phyloP scores from a whole-genome alignment of 1,284 basidiomycete species.

The Pseudozyma flocculosa region DNA sequence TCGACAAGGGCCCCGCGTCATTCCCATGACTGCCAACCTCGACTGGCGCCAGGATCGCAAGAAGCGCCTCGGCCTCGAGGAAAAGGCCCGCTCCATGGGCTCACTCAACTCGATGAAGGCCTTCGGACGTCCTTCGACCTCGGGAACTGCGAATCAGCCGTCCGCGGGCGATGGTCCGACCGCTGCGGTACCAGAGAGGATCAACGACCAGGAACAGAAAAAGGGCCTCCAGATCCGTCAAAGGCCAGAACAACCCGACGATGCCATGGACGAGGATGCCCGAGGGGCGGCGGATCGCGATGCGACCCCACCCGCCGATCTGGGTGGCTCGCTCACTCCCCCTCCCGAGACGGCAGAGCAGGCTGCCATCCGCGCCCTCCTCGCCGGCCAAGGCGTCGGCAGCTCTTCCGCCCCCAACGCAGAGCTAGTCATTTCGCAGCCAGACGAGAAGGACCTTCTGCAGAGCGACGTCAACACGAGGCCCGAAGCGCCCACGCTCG shows the following conservation, averaged over 20 bases:
- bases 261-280: neutral
- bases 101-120: constrained; percentile 27
- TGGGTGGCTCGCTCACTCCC: neutral
- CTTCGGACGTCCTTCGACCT: neutral
- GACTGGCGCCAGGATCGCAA: constrained; percentile 52
- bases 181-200: constrained; percentile 10
- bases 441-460: constrained; percentile 41
- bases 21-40: constrained; percentile 28
- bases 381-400: constrained; percentile 14
- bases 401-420: neutral
- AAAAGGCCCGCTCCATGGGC: constrained; percentile 23
- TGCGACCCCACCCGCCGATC: neutral
- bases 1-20: constrained; percentile 16
- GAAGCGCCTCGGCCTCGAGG: constrained; percentile 32
- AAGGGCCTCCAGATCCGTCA: constrained; percentile 28
- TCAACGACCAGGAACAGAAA: constrained; percentile 37
- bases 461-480: constrained; percentile 44
- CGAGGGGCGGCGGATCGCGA: neutral
- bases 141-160: neutral
- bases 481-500: constrained; percentile 65
- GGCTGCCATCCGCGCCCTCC: constrained; percentile 35
- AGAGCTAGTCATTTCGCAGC: constrained; percentile 32
- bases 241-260: neutral
- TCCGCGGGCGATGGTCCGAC: no score
- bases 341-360: constrained; percentile 8